Percentiles rank a stretch among this genome's conserved stretches.
Evolutionary conservation across 257 asterid species (phyloP).

Genomic region (Craterostigma plantagineum): DNA sequence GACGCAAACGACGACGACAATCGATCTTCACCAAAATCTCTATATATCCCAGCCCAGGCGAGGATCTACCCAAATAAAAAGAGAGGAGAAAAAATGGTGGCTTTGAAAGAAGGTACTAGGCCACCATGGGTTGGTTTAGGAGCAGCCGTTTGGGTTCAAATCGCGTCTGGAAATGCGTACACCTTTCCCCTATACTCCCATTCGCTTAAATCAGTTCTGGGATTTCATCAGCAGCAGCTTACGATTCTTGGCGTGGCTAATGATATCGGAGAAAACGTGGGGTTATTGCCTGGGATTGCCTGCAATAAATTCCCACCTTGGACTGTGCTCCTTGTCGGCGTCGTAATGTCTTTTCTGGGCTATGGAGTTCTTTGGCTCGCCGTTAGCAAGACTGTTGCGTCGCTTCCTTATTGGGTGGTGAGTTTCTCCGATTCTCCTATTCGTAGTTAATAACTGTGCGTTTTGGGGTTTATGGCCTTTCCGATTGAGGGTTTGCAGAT

Average conservation of each 20-base stretch:
- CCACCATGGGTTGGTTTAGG: conserved; percentile 98
- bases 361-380: conserved; percentile 89
- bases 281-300: conserved; percentile 82
- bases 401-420: conserved; percentile 81
- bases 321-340: conserved; percentile 70
- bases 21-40: no score
- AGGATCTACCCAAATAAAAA: not conserved
- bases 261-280: conserved; percentile 87
- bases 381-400: conserved; percentile 36
- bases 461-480: no score
- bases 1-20: no score
- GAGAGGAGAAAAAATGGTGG: conserved; percentile 20
- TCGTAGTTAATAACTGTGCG: no score
- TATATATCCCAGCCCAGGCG: no score
- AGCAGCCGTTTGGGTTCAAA: conserved; percentile 93
- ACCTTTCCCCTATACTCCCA: conserved; percentile 77
- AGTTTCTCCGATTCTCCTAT: conserved; percentile 19
- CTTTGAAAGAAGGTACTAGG: conserved; percentile 57
- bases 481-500: no score
- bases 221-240: conserved; percentile 79
- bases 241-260: conserved; percentile 88
- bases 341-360: conserved; percentile 46
- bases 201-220: conserved; percentile 63
- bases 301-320: conserved; percentile 84
- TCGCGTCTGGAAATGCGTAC: conserved; percentile 68